Percentiles rank a stretch among this genome's conserved stretches.
Conservation (phyloP, 208 protist genomes). For the Angomonas ambiguus region DNA sequence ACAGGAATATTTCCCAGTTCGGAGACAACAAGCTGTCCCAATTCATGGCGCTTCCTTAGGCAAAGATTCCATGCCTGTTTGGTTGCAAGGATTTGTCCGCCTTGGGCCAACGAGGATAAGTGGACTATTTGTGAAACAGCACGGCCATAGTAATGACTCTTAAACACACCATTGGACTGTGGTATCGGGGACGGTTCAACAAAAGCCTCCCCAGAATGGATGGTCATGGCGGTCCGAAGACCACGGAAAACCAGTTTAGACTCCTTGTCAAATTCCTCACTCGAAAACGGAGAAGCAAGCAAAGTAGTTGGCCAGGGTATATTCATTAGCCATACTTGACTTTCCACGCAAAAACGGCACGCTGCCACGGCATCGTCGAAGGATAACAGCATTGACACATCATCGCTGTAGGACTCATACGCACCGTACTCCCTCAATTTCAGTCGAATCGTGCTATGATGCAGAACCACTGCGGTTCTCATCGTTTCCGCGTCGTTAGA, state of each 20-base stretch:
- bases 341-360: slow-evolving; percentile 77
- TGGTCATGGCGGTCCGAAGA: slow-evolving; percentile 61
- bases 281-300: slow-evolving; percentile 27
- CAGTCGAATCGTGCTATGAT: slow-evolving; percentile 62
- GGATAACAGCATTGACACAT: slow-evolving; percentile 70
- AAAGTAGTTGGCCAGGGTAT: slow-evolving; percentile 73
- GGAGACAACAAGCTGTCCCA: slow-evolving; percentile 41
- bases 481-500: slow-evolving; percentile 48
- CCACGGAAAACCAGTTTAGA: slow-evolving; percentile 46
- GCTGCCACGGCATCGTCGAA: slow-evolving; percentile 65
- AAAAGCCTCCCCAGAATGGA: slow-evolving; percentile 71
- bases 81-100: slow-evolving; percentile 76
- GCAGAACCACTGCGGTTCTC: slow-evolving; percentile 47
- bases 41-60: slow-evolving; percentile 40
- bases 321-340: slow-evolving; percentile 70
- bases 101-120: slow-evolving; percentile 54
- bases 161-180: slow-evolving; percentile 30
- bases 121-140: slow-evolving; percentile 79
- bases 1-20: slow-evolving; percentile 56
- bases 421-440: slow-evolving; percentile 80
- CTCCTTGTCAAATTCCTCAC: slow-evolving; percentile 32
- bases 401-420: slow-evolving; percentile 85
- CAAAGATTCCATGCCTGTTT: slow-evolving; percentile 67
- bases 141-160: slow-evolving; percentile 78
- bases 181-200: slow-evolving; percentile 68